Conservation (phyloP, 169 alveolate genomes). For the Cryptosporidium muris region DNA sequence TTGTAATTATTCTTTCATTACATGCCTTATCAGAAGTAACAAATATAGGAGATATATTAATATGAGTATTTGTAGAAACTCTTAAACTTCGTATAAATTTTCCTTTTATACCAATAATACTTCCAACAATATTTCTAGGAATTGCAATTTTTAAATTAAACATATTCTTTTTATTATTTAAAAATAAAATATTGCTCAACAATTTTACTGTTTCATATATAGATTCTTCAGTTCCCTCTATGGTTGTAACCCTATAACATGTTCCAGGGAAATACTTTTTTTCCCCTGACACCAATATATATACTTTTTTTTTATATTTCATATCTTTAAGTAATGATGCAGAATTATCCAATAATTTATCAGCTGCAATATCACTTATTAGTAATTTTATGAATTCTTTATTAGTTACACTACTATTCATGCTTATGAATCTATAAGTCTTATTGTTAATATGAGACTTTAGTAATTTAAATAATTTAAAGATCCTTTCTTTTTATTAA, state of each 20-base stretch:
- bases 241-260: conserved; percentile 59
- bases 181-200: not conserved
- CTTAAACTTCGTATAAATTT: conserved; percentile 61
- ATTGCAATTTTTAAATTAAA: conserved; percentile 33
- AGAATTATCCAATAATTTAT: conserved; percentile 38
- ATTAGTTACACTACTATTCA: not conserved
- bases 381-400: conserved; percentile 27
- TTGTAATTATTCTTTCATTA: conserved; percentile 55
- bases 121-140: conserved; percentile 65
- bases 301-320: conserved; percentile 45
- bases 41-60: conserved; percentile 62
- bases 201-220: conserved; percentile 58
- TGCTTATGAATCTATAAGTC: not conserved
- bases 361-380: conserved; percentile 37
- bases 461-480: not conserved
- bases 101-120: conserved; percentile 63
- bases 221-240: conserved; percentile 61
- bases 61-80: conserved; percentile 40
- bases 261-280: conserved; percentile 67
- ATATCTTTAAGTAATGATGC: conserved; percentile 44
- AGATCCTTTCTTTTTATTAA: not conserved
- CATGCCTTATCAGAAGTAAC: conserved; percentile 67
- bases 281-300: conserved; percentile 39
- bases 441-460: not conserved
- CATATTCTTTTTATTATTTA: conserved; percentile 1